Conservation (phyloP, 192 early-diverging fungal genomes). For the Phycomyces blakesleeanus region DNA sequence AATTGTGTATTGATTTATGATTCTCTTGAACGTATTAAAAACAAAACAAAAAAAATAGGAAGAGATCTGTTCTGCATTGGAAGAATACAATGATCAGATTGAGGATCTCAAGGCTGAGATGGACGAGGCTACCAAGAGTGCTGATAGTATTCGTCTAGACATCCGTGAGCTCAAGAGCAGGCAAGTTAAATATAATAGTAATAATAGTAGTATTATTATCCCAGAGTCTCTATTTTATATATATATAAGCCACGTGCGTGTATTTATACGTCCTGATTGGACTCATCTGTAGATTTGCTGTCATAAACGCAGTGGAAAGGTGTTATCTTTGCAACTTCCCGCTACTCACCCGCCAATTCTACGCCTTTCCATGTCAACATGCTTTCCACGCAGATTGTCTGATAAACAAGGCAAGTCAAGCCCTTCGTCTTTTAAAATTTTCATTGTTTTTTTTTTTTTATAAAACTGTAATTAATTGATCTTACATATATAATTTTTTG, state of each 20-base stretch:
- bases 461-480: too few species aligned
- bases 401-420: slow-evolving; percentile 66
- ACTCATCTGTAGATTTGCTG: slow-evolving; percentile 47
- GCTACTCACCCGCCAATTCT: slow-evolving; percentile 84
- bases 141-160: slow-evolving; percentile 89
- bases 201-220: too few species aligned
- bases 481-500: slow-evolving; percentile 3
- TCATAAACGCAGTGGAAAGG: slow-evolving; percentile 64
- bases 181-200: too few species aligned
- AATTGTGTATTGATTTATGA: too few species aligned
- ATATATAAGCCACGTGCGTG: slow-evolving; percentile 1
- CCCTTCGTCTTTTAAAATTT: too few species aligned
- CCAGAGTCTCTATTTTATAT: too few species aligned
- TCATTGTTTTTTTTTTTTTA: too few species aligned
- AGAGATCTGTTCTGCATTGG: slow-evolving; percentile 86
- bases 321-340: slow-evolving; percentile 79
- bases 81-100: slow-evolving; percentile 90
- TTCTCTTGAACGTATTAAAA: too few species aligned
- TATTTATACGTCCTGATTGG: background rate
- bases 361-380: slow-evolving; percentile 94
- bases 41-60: too few species aligned
- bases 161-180: slow-evolving; percentile 82
- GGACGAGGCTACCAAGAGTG: slow-evolving; percentile 92
- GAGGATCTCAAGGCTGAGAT: slow-evolving; percentile 86
- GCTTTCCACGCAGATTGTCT: slow-evolving; percentile 93